Evolutionary conservation across 371 early-diverging fungal species (phyloP).

Genomic region (Rhizopus sp.): DNA sequence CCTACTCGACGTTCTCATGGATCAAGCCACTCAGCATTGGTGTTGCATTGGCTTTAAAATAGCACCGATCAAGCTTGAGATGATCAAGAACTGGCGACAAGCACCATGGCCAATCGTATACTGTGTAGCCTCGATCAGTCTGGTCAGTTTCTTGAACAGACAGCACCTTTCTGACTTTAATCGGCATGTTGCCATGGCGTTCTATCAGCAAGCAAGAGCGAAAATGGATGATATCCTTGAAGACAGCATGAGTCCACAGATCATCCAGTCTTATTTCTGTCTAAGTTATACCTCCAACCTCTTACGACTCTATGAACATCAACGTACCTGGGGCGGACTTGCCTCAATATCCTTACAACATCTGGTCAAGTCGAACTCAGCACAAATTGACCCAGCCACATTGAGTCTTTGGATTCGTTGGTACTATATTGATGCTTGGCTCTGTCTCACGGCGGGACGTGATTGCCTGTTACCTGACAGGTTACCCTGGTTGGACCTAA

Average conservation of each 20-base stretch:
- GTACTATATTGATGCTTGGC: slow-evolving; percentile 55
- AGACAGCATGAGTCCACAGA: slow-evolving; percentile 25
- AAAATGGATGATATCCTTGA: slow-evolving; percentile 30
- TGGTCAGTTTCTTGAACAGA: slow-evolving; percentile 25
- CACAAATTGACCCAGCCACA: slow-evolving; percentile 6
- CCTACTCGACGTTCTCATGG: slow-evolving; percentile 26
- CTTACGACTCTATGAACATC: slow-evolving; percentile 32
- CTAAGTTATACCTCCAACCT: slow-evolving; percentile 35
- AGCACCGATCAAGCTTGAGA: slow-evolving; percentile 21
- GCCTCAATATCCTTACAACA: slow-evolving; percentile 33
- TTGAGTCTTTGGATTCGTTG: slow-evolving; percentile 36
- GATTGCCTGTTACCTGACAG: slow-evolving; percentile 38
- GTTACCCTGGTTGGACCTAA: slow-evolving; percentile 22
- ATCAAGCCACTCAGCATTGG: slow-evolving; percentile 28
- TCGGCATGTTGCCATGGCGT: slow-evolving; percentile 23
- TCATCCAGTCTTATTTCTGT: slow-evolving; percentile 32
- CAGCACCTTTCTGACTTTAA: slow-evolving; percentile 5
- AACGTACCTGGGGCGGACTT: slow-evolving; percentile 31
- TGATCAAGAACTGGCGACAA: slow-evolving; percentile 20
- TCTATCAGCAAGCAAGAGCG: slow-evolving; percentile 32
- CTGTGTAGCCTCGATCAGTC: slow-evolving; percentile 31
- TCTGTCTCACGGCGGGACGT: slow-evolving; percentile 38
- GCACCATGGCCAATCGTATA: slow-evolving; percentile 27
- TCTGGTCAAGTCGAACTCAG: slow-evolving; percentile 1
- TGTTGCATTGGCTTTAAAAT: slow-evolving; percentile 35